Conservation (phyloP, 148 eudicot species). For the Euryodendron excelsum region DNA sequence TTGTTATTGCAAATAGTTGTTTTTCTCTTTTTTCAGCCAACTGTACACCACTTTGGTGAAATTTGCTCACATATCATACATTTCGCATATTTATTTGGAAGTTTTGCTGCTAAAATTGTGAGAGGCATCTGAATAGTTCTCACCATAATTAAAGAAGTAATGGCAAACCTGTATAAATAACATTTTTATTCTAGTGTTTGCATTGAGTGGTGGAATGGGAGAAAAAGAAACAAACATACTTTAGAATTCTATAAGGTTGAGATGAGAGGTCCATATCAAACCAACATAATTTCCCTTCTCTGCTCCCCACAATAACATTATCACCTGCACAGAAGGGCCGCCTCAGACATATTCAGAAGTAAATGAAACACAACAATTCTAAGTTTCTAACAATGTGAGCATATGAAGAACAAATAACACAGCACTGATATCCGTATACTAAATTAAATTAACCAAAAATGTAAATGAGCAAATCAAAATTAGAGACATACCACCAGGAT, state of each 20-base stretch:
- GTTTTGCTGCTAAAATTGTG: background rate
- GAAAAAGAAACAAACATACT: constrained; percentile 54
- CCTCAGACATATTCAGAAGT: background rate
- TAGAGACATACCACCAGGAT: constrained; percentile 78
- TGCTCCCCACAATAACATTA: constrained; percentile 92
- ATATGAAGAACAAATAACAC: background rate
- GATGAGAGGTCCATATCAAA: constrained; percentile 98
- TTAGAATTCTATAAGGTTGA: constrained; percentile 60
- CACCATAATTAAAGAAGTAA: background rate
- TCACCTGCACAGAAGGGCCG: constrained; percentile 58
- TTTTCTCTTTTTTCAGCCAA: background rate
- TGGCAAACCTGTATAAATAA: background rate
- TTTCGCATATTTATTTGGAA: background rate
- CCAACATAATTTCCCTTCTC: constrained; percentile 95
- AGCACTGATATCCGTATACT: background rate
- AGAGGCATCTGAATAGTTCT: background rate
- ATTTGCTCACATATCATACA: background rate
- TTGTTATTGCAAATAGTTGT: background rate
- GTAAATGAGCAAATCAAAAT: background rate
- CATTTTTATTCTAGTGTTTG: background rate
- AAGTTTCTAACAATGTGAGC: background rate
- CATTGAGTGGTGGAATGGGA: too few relatives aligned
- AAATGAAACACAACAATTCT: background rate
- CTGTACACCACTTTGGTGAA: background rate
- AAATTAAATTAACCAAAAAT: background rate